Conservation (phyloP, 176 grass and related monocot genomes). For the Puccinellia tenuiflora region DNA sequence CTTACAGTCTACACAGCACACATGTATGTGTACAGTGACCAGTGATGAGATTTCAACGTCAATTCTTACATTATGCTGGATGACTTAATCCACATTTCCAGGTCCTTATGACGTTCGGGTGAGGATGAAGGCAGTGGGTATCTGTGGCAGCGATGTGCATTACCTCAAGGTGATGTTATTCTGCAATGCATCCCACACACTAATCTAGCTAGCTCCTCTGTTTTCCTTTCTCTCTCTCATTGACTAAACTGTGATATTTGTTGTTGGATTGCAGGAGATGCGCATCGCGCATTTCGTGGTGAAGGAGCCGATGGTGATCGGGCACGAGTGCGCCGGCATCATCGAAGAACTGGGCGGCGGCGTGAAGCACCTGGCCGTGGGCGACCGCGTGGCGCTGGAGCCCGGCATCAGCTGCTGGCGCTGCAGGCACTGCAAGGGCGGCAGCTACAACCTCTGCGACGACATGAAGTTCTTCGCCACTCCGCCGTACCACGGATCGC, state of each 20-base stretch:
- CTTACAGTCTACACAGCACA: neutral
- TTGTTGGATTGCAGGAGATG: slow-evolving; percentile 49
- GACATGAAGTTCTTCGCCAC: slow-evolving; percentile 94
- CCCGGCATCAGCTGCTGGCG: slow-evolving; percentile 86
- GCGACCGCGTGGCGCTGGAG: slow-evolving; percentile 83
- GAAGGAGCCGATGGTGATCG: slow-evolving; percentile 92
- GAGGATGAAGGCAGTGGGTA: slow-evolving; percentile 91
- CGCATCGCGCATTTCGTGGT: slow-evolving; percentile 81
- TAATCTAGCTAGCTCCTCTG: neutral
- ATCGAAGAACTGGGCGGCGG: slow-evolving; percentile 71
- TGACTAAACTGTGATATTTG: neutral
- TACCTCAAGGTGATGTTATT: slow-evolving; percentile 67
- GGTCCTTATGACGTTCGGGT: slow-evolving; percentile 72
- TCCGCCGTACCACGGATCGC: slow-evolving; percentile 70
- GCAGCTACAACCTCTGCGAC: slow-evolving; percentile 86
- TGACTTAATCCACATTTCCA: slow-evolving; percentile 18
- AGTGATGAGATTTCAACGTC: neutral
- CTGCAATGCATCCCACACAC: neutral
- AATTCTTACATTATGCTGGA: neutral
- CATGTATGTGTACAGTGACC: neutral
- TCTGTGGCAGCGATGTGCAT: slow-evolving; percentile 94
- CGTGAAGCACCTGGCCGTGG: slow-evolving; percentile 44
- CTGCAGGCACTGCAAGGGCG: slow-evolving; percentile 84
- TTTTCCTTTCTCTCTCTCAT: no score
- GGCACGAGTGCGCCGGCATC: slow-evolving; percentile 88